phyloP scores from a whole-genome alignment of 2,329 filamentous ascomycete species.

The Ceratocystis cacaofunesta region DNA sequence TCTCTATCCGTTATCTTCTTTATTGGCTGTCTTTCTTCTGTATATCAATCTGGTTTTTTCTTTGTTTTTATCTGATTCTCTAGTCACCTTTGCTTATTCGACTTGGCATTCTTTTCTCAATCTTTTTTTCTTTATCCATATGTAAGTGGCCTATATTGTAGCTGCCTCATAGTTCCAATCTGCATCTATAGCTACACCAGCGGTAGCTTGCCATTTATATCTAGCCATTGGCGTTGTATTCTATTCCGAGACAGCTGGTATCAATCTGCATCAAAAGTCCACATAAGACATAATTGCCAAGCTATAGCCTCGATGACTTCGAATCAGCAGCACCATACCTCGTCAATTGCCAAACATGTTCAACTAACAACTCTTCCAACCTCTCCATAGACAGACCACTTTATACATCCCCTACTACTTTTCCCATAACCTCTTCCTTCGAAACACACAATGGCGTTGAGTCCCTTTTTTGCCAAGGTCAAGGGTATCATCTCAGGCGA shows the following conservation, averaged over 20 bases:
- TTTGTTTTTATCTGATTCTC: too few species aligned
- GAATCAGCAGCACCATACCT: not conserved
- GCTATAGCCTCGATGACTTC: not conserved
- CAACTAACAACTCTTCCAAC: conserved; percentile 20
- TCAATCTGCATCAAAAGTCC: not conserved
- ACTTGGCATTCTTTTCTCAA: not conserved
- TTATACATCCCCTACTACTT: conserved; percentile 22
- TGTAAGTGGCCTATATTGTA: not conserved
- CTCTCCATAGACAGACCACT: not conserved
- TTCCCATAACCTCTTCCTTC: conserved; percentile 19
- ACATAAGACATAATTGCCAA: not conserved
- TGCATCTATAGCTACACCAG: not conserved
- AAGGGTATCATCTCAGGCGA: conserved; percentile 93
- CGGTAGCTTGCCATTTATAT: too few species aligned
- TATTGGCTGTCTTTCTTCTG: not conserved
- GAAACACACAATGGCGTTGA: conserved; percentile 20
- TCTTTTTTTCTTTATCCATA: not conserved
- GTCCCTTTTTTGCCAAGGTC: conserved; percentile 54
- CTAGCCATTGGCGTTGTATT: not conserved
- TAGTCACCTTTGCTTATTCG: not conserved
- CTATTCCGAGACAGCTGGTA: not conserved
- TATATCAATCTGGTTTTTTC: not conserved
- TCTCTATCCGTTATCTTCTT: not conserved
- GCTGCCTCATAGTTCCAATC: not conserved
- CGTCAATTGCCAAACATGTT: not conserved